Conservation (phyloP, 306 rosid genomes). For the Cicer arietinum region DNA sequence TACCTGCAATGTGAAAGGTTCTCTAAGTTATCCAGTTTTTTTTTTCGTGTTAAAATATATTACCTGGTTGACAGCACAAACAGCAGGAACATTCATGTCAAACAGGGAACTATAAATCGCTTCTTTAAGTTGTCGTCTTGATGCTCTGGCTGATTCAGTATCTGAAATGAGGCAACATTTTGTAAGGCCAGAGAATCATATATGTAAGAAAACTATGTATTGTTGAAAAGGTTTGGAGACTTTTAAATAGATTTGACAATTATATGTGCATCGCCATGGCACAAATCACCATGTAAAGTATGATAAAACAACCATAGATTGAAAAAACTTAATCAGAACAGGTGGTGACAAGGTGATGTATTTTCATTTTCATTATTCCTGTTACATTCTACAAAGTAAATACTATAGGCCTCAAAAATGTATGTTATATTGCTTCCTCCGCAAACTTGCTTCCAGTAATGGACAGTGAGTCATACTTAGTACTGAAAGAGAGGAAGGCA, state of each 20-base stretch:
- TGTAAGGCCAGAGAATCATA: slow-evolving; percentile 12
- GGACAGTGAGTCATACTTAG: too few species aligned
- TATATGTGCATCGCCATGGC: slow-evolving; percentile 1
- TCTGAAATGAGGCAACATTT: slow-evolving; percentile 55
- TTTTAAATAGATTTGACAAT: not conserved
- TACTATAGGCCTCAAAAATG: too few species aligned
- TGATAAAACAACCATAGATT: slow-evolving; percentile 17
- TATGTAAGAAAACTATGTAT: not conserved
- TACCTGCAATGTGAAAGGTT: not conserved
- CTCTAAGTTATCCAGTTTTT: not conserved
- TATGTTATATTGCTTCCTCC: not conserved
- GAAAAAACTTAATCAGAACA: not conserved
- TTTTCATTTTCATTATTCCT: too few species aligned
- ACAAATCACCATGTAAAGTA: not conserved
- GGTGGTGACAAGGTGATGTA: too few species aligned
- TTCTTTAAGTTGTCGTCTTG: slow-evolving; percentile 83
- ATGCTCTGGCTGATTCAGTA: slow-evolving; percentile 84
- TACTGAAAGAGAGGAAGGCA: not conserved
- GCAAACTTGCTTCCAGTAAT: too few species aligned
- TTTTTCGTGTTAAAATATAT: not conserved
- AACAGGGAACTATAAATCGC: slow-evolving; percentile 71
- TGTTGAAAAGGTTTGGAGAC: not conserved
- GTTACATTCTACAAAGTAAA: too few species aligned
- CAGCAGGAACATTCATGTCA: slow-evolving; percentile 86
- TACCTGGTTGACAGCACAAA: slow-evolving; percentile 93